phyloP scores from a whole-genome alignment of 768 basidiomycete species.

The Tylopilus rubrobrunneus region DNA sequence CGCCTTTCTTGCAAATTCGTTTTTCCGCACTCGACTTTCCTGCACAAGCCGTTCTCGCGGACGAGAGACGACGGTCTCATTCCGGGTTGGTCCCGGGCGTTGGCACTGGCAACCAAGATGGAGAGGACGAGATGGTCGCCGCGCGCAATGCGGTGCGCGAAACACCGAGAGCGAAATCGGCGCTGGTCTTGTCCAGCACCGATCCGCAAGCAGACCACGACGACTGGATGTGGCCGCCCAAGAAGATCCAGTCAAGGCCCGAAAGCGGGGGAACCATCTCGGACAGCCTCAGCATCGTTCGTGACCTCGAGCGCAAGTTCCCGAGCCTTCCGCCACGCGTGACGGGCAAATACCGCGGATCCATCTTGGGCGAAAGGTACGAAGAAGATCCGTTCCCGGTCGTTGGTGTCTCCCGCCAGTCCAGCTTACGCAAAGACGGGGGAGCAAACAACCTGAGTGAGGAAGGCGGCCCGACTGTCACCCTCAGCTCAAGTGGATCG shows the following conservation, averaged over 20 bases:
- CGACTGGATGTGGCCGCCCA: slow-evolving; percentile 15
- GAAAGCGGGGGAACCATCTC: slow-evolving; percentile 32
- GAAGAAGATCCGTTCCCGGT: slow-evolving; percentile 22
- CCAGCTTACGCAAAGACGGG: slow-evolving; percentile 14
- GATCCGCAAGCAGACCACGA: background rate
- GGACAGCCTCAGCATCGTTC: slow-evolving; percentile 44
- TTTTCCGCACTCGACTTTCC: slow-evolving; percentile 50
- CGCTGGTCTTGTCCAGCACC: background rate
- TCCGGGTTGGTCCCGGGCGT: slow-evolving; percentile 8
- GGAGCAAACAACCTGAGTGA: slow-evolving; percentile 6
- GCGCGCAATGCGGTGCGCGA: slow-evolving; percentile 3
- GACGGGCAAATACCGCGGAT: slow-evolving; percentile 26
- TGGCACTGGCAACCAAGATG: slow-evolving; percentile 1
- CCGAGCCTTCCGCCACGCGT: slow-evolving; percentile 43
- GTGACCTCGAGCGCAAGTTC: slow-evolving; percentile 51
- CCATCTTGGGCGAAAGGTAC: slow-evolving; percentile 21
- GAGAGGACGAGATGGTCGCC: slow-evolving; percentile 7
- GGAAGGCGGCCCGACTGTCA: slow-evolving; percentile 4
- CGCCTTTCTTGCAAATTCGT: slow-evolving; percentile 52
- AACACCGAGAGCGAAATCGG: slow-evolving; percentile 14
- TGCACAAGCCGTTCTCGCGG: slow-evolving; percentile 13
- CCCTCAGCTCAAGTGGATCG: slow-evolving; percentile 18
- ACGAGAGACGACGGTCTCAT: slow-evolving; percentile 11
- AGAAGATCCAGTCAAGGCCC: slow-evolving; percentile 4
- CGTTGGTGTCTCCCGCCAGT: slow-evolving; percentile 23